These are phyloP conservation scores for Pelargonium citronellum DNA, from an alignment of 441 rosid species.

Conservation along the genomic window DNA sequence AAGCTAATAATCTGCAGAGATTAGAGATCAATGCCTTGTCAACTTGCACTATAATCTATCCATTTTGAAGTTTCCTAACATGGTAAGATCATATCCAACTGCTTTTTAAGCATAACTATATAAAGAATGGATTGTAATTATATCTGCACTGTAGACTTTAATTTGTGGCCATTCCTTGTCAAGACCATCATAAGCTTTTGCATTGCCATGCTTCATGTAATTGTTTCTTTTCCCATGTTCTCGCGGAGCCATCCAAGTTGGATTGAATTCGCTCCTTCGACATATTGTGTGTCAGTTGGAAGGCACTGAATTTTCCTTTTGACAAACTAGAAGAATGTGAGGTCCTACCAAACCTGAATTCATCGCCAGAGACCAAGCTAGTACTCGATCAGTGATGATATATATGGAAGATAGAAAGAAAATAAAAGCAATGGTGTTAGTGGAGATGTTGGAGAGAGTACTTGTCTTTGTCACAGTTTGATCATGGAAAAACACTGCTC, in stretches of 20 bases:
- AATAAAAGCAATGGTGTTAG: too few species aligned
- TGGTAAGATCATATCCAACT: not conserved
- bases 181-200: slow-evolving; percentile 8
- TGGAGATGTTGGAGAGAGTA: too few species aligned
- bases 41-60: slow-evolving; percentile 5
- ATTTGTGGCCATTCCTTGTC: not conserved
- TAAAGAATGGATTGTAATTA: slow-evolving; percentile 9
- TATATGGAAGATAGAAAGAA: too few species aligned
- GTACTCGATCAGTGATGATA: too few species aligned
- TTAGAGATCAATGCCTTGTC: slow-evolving; percentile 18
- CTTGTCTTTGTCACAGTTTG: too few species aligned
- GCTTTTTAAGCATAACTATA: not conserved
- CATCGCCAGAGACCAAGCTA: too few species aligned
- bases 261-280: slow-evolving; percentile 2
- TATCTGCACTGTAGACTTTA: not conserved
- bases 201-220: not conserved
- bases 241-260: slow-evolving; percentile 15
- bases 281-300: too few species aligned
- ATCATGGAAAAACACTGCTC: too few species aligned
- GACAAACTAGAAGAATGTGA: too few species aligned
- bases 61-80: not conserved
- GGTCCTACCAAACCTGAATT: too few species aligned
- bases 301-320: too few species aligned
- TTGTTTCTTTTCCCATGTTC: slow-evolving; percentile 15
- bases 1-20: slow-evolving; percentile 15